Conservation (phyloP, 2,329 filamentous ascomycete species). For the Fusarium compactum region DNA sequence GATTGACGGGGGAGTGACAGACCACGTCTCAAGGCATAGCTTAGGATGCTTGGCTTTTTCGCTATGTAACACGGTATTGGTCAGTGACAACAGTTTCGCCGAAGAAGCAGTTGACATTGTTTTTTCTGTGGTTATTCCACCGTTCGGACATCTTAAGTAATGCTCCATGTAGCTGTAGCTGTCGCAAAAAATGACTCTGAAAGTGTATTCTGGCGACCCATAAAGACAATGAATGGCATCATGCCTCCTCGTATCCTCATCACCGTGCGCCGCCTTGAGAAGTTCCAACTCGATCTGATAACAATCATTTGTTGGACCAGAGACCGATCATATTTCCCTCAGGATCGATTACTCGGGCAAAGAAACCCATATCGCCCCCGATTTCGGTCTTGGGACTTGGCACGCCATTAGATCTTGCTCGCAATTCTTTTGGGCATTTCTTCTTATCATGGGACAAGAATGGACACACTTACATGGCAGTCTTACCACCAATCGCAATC, state of each 20-base stretch:
- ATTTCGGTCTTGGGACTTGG: constrained; percentile 54
- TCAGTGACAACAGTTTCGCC: constrained; percentile 30
- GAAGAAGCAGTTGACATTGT: not conserved
- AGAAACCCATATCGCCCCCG: constrained; percentile 51
- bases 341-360: constrained; percentile 53
- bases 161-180: not conserved
- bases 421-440: constrained; percentile 3
- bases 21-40: constrained; percentile 14
- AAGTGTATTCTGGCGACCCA: not conserved
- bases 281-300: not conserved
- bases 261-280: not conserved
- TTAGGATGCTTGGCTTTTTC: constrained; percentile 25
- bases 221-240: not conserved
- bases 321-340: constrained; percentile 56
- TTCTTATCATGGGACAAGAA: not conserved
- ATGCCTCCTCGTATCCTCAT: not conserved
- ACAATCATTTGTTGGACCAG: constrained; percentile 49
- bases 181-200: not conserved
- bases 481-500: constrained; percentile 50
- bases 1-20: constrained; percentile 11
- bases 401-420: not conserved
- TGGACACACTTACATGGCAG: constrained; percentile 52
- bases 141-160: constrained; percentile 16
- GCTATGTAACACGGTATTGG: constrained; percentile 19
- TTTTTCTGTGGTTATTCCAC: constrained; percentile 27